Base-by-base conservation (phyloP, 495 filamentous ascomycete genomes). In the Penicillium antarcticum region DNA sequence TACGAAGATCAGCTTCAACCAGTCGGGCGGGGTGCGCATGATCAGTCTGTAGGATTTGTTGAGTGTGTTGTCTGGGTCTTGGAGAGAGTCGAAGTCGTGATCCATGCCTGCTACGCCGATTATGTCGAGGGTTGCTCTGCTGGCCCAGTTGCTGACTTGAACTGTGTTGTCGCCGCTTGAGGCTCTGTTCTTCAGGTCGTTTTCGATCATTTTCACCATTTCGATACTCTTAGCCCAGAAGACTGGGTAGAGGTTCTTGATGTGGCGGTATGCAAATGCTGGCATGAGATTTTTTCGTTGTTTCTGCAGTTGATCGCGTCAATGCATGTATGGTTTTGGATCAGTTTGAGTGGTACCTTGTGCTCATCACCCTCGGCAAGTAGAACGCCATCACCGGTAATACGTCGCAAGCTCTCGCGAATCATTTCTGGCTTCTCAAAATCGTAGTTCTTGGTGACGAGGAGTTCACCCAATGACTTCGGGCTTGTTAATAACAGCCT, bases 321-420 rank as follows among this genome's bases (percentile, higher is more conserved):
- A 16, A 3, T 42, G 47, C 36, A 41, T 17, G 19, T 16, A 12
- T 17, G 4, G 4, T 13, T 13, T 7, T 35, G 12, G 9, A 24
- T 6, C 42, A 26, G 11, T 36, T 12, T 24, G 35, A 12, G 32
- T 60, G 13, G 18, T 46, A 76, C 73, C 73, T 85, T 90, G 62
- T 96, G 91, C 52, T 89, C 88, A 11, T 91, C 86, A 17, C 91
- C 91, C 66, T 97, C 92, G 1, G 89, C 86, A 5, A 96, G 73
- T 10, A 96, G 70, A 0, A 97, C 55, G 0, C 92, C 91, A 38
- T 87, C 63, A 0, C 92, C 92, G 6, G 92, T 66, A 4, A 95
- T 64, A 5, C 79, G 79, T 16, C 80, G 79, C 23, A 97, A 56
- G 4, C 71, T 75, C 12, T 64, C 58, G 3, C 80, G 73, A 18